Evolutionary conservation across 768 basidiomycete genomes (phyloP), one percentile per base, ranked within the genome.

Genomic region (Termitomyces titanicus): DNA sequence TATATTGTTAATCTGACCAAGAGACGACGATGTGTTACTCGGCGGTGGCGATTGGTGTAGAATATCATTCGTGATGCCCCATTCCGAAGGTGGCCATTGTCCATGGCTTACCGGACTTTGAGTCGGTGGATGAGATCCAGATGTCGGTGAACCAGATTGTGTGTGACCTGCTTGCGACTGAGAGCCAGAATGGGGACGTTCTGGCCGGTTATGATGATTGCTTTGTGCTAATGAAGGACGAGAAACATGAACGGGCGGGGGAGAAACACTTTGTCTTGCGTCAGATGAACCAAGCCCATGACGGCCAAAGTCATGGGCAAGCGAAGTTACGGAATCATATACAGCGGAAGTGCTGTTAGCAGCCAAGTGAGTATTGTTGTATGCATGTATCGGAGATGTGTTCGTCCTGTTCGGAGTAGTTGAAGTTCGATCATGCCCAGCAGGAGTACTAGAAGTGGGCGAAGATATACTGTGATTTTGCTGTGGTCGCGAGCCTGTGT

Each of bases 41-140:
- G 43, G 59, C 24, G 29, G 59, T 15, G 49, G 59, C 37, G 55
- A 61, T 31, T 56, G 66, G 35, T 53, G 54, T 20, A 43, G 51
- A 31, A 33, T 29, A 25, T 54, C 61, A 34, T 53, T 42, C 61
- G 58, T 55, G 3, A 67, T 49, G 18, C 70, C 64, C 78, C 77
- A 78, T 47, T 77, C 76, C 20, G 72, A 62, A 55, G 77, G 77
- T 25, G 78, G 76, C 78, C 77, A 78, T 50, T 55, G 59, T 2
- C 51, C 52, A 17, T 59, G 61, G 39, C 58, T 18, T 27, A 49
- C 13, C 38, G 56, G 11, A 37, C 54, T n/a, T 25, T 51, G 55
- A 39, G 27, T 55, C 12, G 25, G 18, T 18, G 51, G 4, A 54
- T 51, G 51, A 35, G 52, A 37, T 29, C 29, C 37, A 34, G 50